Evolutionary conservation across 495 filamentous ascomycete genomes (phyloP), one percentile per base, ranked within the genome.

Genomic region (Penicillium malachiteum): DNA sequence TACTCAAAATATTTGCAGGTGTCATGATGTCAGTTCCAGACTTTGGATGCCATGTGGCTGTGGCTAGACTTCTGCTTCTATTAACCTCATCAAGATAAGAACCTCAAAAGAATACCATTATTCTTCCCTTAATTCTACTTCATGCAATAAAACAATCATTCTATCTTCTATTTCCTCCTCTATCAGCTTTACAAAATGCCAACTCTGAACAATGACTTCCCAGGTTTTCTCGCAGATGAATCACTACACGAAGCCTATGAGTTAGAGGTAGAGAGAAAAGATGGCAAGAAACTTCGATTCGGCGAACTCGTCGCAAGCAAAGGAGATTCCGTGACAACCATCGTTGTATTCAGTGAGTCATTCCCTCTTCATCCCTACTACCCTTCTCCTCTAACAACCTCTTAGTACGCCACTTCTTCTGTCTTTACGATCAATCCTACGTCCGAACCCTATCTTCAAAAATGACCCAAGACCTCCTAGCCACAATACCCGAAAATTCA

Each of bases 221-320:
- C 40, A 9, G 40, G 17, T 9, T 59, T 63, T 5, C 42, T 59
- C 3, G 33, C 41, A 4, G 60, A 63, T 18, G 60, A 57, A 12
- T 40, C 56, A 8, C 50, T 63, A 1, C 60, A 63, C 87, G 59
- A 66, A 35, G 63, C 64, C 12, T 69, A 66, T 21, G 59, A 69
- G 26, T 53, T 69, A 16, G 58, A 66, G 13, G 48, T 69, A 1
- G 40, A 60, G 16, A 43, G 51, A 7, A 40, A 56, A 10, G 55
- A 48, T 32, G 61, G 61, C 30, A 26, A 52, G 0, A 9, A 33
- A 2, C 42, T 69, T 10, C 61, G 66, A 9, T 66, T 69, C 16
- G 66, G 66, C 0, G 41, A 46, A 34, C 32, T 44, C 8, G 12
- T 44, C 10, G 42, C 42, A 0, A 8, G 16, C 8, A 44, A 44